Evolutionary conservation across 208 protist genomes (phyloP), one percentile per base, ranked within the genome.

Genomic region (Leishmania aethiopica): DNA sequence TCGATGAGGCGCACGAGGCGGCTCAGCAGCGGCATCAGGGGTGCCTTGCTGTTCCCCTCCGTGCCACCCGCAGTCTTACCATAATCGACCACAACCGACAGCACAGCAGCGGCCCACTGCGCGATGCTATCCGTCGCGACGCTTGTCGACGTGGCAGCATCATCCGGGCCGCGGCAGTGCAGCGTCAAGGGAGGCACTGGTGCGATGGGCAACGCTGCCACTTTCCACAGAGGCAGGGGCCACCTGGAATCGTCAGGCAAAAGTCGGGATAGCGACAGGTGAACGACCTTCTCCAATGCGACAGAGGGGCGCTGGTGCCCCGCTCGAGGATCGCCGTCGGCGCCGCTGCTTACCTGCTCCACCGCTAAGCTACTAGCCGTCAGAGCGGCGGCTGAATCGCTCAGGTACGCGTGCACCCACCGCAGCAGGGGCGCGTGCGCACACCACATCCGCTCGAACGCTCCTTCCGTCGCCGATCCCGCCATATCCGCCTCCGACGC

Each of bases 161-260:
- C 60, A 28, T 32, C 47, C 42, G 40, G 42, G 7, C 35, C 66
- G 1, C 51, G 49, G 75, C 37, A 45, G 60, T 70, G 79, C 55
- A 80, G 57, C 17, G 76, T 53, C 66, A 83, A 15, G 32, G 80
- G 59, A n/a, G 84, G 84, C 49, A 82, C 28, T 7, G 80, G 49
- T 17, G 80, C 75, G 62, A 84, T 62, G 10, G 84, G 76, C 71
- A 82, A 64, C 25, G 79, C 67, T 8, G 79, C 37, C 32, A 84
- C 70, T 10, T n/a, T 47, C 76, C 75, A 84, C 66, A 82, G 47
- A 5, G 83, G 83, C 19, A 86, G 35, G 13, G 83, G 83, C 78
- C 83, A 86, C 51, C 32, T 47, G 35, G 28, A 53, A 53, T 45
- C 51, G n/a, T 60, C 53, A n/a, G 67, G 67, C 35, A 57, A 22